Base-by-base conservation (phyloP, 805 yeast species). In the Wickerhamomyces tratensis region DNA sequence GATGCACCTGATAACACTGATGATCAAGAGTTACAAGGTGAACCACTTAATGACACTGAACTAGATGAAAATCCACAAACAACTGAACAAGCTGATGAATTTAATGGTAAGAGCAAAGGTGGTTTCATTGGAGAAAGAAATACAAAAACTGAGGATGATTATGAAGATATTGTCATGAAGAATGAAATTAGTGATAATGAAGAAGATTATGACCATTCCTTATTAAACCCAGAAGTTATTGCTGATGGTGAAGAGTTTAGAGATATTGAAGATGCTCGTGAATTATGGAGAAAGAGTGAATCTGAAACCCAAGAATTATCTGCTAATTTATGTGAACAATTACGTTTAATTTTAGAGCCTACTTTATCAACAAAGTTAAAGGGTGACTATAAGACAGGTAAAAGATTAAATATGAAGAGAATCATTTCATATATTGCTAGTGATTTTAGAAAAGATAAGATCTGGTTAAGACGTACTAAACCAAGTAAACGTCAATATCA, bases 381-480 rank as follows among this genome's bases (percentile, higher is more conserved):
- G 48, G 99, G 99, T 57, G 98, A 93, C 60, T 93, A 87, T 65
- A 88, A 89, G 63, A 89, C 97, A 2, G 99, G 99, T 61, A 93
- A 93, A 62, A 74, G 98, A 51, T 74, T 93, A 54, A 93, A 93
- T 63, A 89, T 93, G 98, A 93, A 91, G 70, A 74, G 97, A 51
- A 93, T 93, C 54, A 93, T 93, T 56, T 95, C 98, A 7, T 93
- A 91, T 62, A 93, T 93, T 68, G 99, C 99, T 1, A 86, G 96
- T 35, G 95, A 88, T 56, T 93, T 87, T 76, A 80, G 95, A 56
- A 93, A 93, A 61, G 99, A 93, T 62, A 93, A 93, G 70, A 93
- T 93, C 45, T 93, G 99, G 99, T 74, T 93, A 65, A 78, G 96
- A 59, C 78, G 99, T 63, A 88, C 97, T 7, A 91, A 93, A 59